phyloP scores from a whole-genome alignment of 805 yeast species.

The Isabelozyma pseudorhagii region DNA sequence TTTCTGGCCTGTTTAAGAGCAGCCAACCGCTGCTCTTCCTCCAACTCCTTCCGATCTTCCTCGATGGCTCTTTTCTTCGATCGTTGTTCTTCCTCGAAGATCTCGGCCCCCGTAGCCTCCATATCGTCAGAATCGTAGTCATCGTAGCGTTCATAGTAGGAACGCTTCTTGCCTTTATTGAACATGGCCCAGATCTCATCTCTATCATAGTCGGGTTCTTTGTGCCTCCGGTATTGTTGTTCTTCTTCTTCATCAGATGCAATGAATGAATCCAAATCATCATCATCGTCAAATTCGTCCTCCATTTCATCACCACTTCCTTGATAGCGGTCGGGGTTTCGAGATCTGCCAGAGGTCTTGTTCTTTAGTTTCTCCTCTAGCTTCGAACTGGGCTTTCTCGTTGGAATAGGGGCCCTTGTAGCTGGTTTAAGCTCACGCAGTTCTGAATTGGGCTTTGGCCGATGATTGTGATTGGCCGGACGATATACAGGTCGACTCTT shows the following conservation, averaged over 20 bases:
- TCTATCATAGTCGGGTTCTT: conserved; percentile 58
- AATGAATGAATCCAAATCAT: conserved; percentile 53
- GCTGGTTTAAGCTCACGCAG: not conserved
- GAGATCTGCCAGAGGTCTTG: conserved; percentile 8
- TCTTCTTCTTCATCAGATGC: conserved; percentile 53
- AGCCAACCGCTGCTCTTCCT: conserved; percentile 47
- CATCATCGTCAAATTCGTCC: conserved; percentile 32
- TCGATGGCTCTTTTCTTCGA: conserved; percentile 65
- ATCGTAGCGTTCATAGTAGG: conserved; percentile 42
- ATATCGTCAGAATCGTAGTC: conserved; percentile 58
- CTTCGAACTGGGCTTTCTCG: conserved; percentile 58
- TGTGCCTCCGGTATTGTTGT: conserved; percentile 3
- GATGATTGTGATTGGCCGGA: not conserved
- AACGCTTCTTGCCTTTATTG: conserved; percentile 57
- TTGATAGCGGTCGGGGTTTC: conserved; percentile 2
- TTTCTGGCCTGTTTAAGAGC: conserved; percentile 19
- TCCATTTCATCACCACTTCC: conserved; percentile 5
- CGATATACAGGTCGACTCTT: conserved; percentile 7
- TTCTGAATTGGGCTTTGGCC: not conserved
- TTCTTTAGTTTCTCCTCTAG: conserved; percentile 45
- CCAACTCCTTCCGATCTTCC: conserved; percentile 76
- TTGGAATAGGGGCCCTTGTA: conserved; percentile 29
- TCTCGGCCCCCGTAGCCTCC: conserved; percentile 94
- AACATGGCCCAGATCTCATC: conserved; percentile 91
- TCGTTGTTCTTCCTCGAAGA: conserved; percentile 74